Evolutionary conservation across 148 eudicot genomes (phyloP).

Genomic region (Amaranthus palmeri): DNA sequence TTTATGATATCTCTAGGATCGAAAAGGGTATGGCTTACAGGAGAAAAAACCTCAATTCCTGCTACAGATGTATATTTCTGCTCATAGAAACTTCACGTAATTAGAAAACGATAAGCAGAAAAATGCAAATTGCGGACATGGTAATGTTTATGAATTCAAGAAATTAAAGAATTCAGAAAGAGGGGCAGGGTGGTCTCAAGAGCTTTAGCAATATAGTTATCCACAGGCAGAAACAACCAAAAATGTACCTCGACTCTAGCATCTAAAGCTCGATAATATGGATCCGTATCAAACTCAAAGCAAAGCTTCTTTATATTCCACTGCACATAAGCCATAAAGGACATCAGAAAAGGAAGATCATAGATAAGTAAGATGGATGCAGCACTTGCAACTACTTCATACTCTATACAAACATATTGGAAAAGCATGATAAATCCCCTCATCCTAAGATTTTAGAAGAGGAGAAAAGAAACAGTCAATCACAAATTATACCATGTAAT

Average conservation of each 20-base stretch:
- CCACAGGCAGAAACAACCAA: not conserved
- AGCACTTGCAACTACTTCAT: not conserved
- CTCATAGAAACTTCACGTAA: slow-evolving; percentile 2
- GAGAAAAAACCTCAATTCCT: slow-evolving; percentile 74
- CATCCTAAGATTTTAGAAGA: no score
- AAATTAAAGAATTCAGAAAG: no score
- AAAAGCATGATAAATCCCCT: no score
- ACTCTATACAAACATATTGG: no score
- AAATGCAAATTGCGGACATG: not conserved
- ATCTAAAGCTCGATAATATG: slow-evolving; percentile 83
- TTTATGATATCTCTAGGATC: slow-evolving; percentile 71
- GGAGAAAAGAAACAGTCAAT: no score
- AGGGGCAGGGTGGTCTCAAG: not conserved
- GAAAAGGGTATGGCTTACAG: slow-evolving; percentile 88
- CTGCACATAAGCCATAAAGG: slow-evolving; percentile 36
- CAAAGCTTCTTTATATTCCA: slow-evolving; percentile 84
- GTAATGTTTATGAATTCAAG: not conserved
- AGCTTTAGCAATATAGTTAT: not conserved
- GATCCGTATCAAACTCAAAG: slow-evolving; percentile 84
- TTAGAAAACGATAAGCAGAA: not conserved
- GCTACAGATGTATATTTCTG: slow-evolving; percentile 57
- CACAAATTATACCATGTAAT: no score
- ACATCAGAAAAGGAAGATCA: not conserved
- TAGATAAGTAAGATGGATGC: not conserved
- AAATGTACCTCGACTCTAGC: slow-evolving; percentile 57